Evolutionary conservation across 257 asterid genomes (phyloP), one percentile per base, ranked within the genome.

Genomic region (Solanum clarkiae): DNA sequence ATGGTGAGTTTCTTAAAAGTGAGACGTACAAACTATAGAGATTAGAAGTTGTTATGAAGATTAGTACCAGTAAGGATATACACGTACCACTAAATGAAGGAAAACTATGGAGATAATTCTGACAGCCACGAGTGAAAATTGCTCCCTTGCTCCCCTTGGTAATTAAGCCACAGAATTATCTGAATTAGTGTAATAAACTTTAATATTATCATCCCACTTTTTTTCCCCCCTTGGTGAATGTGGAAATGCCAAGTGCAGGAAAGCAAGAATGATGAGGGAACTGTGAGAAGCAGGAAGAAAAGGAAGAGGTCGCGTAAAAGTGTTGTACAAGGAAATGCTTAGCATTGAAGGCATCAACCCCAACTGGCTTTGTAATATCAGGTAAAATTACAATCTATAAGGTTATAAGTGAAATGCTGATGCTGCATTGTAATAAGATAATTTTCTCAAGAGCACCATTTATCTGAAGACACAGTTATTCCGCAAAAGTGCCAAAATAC

Each of bases 161-260:
- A 16, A 32, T 69, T 69, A 72, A 7, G 40, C 57, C 57, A 72
- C 16, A 7, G 12, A 71, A 44, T 71, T 71, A 42, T 71, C 80
- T 44, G 80, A 72, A 47, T 47, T 47, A 70, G 63, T 24, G 63
- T 51, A 51, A 51, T 77, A 74, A 7, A 13, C 8, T 74, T 8
- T 22, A 74, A 20, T 51, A 24, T 26, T 40, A 40, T 8, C 29
- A 5, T 15, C 10, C 45, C 47, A 56, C 15, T 45, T 51, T 26
- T 51, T 16, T 14, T 3, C 3, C 16, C 63, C 63, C 15, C 63
- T 51, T 51, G 63, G 82, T 77, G 59, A 60, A 42, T 44, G 15
- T 81, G 75, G 72, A 57, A 60, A 10, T 60, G 60, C 77, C 85
- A 82, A 82, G 26, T 82, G 62, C 85, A 82, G 85, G 85, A 82